Evolutionary conservation across 768 basidiomycete genomes (phyloP).

Genomic region (Thelephora aurantiotincta): DNA sequence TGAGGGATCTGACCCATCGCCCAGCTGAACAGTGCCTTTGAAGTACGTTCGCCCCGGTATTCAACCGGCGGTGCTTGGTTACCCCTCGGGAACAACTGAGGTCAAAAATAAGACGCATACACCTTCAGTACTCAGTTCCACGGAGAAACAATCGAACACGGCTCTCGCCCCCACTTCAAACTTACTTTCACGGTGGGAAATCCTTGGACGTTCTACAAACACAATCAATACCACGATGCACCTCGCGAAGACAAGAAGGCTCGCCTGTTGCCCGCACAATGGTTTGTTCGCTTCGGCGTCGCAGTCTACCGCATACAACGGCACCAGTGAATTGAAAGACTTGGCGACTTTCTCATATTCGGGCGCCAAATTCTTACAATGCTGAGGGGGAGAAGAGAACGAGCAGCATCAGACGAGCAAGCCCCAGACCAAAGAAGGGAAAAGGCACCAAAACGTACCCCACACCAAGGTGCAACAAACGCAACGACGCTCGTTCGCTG

Average conservation of each 20-base stretch:
- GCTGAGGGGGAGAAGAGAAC: conserved; percentile 35
- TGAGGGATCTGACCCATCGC: conserved; percentile 64
- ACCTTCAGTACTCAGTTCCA: no score
- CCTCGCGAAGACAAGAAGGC: conserved; percentile 3
- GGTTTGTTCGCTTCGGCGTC: conserved; percentile 70
- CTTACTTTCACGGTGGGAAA: conserved; percentile 86
- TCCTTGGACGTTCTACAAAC: conserved; percentile 55
- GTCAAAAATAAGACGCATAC: background rate
- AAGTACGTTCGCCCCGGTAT: conserved; percentile 63
- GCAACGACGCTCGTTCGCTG: conserved; percentile 72
- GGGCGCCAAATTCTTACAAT: conserved; percentile 77
- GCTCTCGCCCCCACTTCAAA: background rate
- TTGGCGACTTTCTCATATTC: conserved; percentile 75
- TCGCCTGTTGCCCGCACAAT: conserved; percentile 67
- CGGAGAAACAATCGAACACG: no score
- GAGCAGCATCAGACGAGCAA: no score
- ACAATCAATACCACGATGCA: background rate
- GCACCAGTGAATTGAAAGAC: conserved; percentile 68
- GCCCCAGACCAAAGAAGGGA: no score
- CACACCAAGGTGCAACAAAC: conserved; percentile 94
- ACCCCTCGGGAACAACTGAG: conserved; percentile 68
- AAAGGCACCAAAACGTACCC: conserved; percentile 49
- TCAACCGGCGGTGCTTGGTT: conserved; percentile 40
- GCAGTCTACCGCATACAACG: conserved; percentile 89
- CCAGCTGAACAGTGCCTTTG: conserved; percentile 62